Base-by-base conservation (phyloP, 305 asterid species). In the Fraxinus sp. region DNA sequence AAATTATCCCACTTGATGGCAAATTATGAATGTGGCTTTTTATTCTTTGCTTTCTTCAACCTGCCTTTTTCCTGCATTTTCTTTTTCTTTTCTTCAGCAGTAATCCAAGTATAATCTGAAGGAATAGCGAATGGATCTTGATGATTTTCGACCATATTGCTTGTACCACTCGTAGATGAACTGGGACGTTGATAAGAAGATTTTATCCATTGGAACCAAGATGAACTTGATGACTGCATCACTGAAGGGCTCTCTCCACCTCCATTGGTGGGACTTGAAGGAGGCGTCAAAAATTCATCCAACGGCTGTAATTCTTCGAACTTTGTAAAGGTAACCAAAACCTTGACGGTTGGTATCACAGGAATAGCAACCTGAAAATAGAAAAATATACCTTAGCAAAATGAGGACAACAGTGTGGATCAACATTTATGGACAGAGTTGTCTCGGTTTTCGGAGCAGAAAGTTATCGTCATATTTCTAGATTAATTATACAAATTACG, bases 191-290 rank as follows among this genome's bases (percentile, higher is more conserved):
- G 92, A 85, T 94, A 94, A 3, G 98, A 95, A 83, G 94, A 81
- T 88, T 96, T 96, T 81, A 94, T 92, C 98, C 98, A 96, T 83
- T 93, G 98, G 90, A 96, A 96, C 99, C 99, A 96, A 32, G 99
- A 94, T 10, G 99, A 89, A 82, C 82, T 90, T 10, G 97, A 87
- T n/a, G 97, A 16, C 82, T 86, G 94, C 49, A 32, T n/a, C 77
- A 82, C 79, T 14, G 87, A 13, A 2, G 97, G 90, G 89, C 91
- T 90, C 80, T 93, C 97, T 82, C 73, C 87, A 83, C 85, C 87
- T 7, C 87, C 86, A 28, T 87, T 86, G 55, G 91, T 85, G 79
- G 99, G 99, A 44, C 99, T 96, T 14, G 98, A 91, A 70, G 99
- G 98, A 41, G 99, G 99, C 6, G 98, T 94, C 13, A 93, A 83